Conservation (phyloP, 2,329 filamentous ascomycete genomes). For the Colletotrichum godetiae region DNA sequence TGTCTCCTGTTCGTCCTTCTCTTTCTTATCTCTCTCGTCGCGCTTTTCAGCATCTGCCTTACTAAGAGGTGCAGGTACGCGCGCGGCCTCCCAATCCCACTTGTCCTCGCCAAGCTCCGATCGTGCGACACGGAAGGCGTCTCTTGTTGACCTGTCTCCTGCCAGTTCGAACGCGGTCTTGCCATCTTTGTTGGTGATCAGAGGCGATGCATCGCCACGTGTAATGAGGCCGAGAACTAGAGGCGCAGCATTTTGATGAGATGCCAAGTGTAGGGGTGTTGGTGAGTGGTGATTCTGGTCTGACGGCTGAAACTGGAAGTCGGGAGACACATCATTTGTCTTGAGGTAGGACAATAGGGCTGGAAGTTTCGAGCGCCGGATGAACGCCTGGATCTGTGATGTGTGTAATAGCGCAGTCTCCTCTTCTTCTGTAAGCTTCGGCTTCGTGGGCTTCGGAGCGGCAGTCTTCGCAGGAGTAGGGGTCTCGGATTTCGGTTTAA, state of each 20-base stretch:
- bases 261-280: slow-evolving; percentile 86
- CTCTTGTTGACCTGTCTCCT: slow-evolving; percentile 85
- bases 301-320: slow-evolving; percentile 80
- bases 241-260: slow-evolving; percentile 81
- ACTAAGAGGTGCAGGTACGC: slow-evolving; percentile 77
- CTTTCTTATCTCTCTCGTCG: slow-evolving; percentile 75
- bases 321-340: slow-evolving; percentile 76
- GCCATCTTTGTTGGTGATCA: slow-evolving; percentile 76
- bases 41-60: slow-evolving; percentile 78
- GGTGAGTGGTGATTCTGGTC: slow-evolving; percentile 83
- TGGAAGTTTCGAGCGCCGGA: slow-evolving; percentile 90
- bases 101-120: slow-evolving; percentile 80
- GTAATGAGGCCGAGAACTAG: slow-evolving; percentile 82
- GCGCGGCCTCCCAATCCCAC: slow-evolving; percentile 83
- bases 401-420: slow-evolving; percentile 87
- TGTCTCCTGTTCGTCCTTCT: slow-evolving; percentile 75
- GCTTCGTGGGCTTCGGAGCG: slow-evolving; percentile 59
- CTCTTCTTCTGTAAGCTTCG: slow-evolving; percentile 83
- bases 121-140: slow-evolving; percentile 91
- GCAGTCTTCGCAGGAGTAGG: slow-evolving; percentile 47
- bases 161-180: slow-evolving; percentile 88
- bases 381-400: slow-evolving; percentile 86
- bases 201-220: slow-evolving; percentile 81
- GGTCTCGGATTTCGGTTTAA: slow-evolving; percentile 54
- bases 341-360: slow-evolving; percentile 86